phyloP scores from a whole-genome alignment of 2,329 filamentous ascomycete species.

The Aspergillus proliferans region DNA sequence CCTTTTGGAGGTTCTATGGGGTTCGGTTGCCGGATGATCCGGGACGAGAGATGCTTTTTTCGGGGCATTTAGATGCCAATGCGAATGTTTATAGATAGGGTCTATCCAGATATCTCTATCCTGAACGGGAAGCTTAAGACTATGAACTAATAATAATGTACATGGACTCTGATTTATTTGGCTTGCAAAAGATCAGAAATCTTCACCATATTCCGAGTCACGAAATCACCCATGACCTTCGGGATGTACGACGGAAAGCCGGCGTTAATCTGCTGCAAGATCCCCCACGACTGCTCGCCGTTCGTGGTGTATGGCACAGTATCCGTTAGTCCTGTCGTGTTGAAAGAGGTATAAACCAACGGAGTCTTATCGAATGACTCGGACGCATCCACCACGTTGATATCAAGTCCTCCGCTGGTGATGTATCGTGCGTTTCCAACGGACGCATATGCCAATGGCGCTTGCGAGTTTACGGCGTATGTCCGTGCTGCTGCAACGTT shows the following conservation, averaged over 20 bases:
- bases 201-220: not conserved
- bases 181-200: not conserved
- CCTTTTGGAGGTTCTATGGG: constrained; percentile 13
- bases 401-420: not conserved
- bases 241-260: not conserved
- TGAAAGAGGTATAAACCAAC: not conserved
- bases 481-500: not conserved
- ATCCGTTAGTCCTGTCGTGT: not conserved
- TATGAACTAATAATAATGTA: too few relatives aligned
- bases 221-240: not conserved
- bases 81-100: too few relatives aligned
- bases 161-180: too few relatives aligned
- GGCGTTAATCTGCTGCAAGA: not conserved
- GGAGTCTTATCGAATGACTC: not conserved
- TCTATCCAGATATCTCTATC: too few relatives aligned
- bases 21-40: constrained; percentile 16
- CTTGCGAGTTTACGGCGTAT: not conserved
- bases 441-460: not conserved
- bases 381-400: not conserved
- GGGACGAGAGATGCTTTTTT: constrained; percentile 6
- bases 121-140: too few relatives aligned
- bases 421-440: not conserved
- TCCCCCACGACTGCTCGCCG: not conserved
- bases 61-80: constrained; percentile 7
- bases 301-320: not conserved